Evolutionary conservation across 129 eudicot species (phyloP), one percentile per base, ranked within the genome.

Genomic region (Solidago caesia): DNA sequence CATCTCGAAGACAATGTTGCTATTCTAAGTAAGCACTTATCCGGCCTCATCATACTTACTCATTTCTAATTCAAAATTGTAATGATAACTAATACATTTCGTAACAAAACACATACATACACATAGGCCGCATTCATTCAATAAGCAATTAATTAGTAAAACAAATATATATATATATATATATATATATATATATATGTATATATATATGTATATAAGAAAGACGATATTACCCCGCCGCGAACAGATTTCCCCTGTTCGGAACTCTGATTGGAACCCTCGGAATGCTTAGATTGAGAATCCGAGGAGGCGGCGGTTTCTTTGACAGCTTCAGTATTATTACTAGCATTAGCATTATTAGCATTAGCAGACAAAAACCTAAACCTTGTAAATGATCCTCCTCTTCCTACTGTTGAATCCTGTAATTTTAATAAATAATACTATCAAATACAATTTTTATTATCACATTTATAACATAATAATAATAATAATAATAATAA

Each of bases 161-260:
- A 21, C 21, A 21, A 21, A 21, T 21, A 21, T 21, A 21, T 21
- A 21, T 21, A 21, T 21, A 21, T 21, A 21, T 21, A 21, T 21
- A 21, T 21, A 21, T 44, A 44, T 44, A 1, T 44, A 44, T 44
- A 1, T 5, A 25, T 53, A 21, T 21, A 21, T 21, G 0, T 21
- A 21, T 21, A 21, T 21, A 21, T 21, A 21, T 21, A 21, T 21
- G 0, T 21, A 21, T 44, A 44, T 44, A 1, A 63, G 42, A 15
- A 78, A 26, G 9, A 78, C 8, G 25, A 12, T 70, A 68, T 77
- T 92, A 92, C 96, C 84, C 84, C 90, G 77, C 97, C 97, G 12
- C 97, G 89, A 74, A 92, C 70, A 69, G 91, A 64, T 62, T 84
- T 89, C 11, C 89, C 94, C 73, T 86, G 89, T 75, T 87, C 89